phyloP scores from a whole-genome alignment of 208 protist genomes.

The Phytomonas sp. region DNA sequence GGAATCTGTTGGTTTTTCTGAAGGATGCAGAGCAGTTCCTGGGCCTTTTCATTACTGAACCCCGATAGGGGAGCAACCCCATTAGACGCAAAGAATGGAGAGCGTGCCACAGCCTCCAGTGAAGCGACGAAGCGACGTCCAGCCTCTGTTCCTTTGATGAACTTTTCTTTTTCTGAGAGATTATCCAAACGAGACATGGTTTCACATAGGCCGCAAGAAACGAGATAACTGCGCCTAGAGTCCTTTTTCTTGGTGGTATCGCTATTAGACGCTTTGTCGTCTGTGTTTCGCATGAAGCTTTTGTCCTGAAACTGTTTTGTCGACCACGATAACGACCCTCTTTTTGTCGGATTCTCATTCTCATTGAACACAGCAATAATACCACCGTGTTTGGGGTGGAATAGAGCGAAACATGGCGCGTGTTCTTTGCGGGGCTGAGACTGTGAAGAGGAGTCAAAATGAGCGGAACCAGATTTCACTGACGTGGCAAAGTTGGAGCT shows the following conservation, averaged over 20 bases:
- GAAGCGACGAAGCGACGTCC: conserved; percentile 20
- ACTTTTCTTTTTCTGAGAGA: conserved; percentile 18
- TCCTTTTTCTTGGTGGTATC: conserved; percentile 5
- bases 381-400: background rate
- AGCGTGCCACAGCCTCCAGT: conserved; percentile 15
- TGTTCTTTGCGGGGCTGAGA: background rate
- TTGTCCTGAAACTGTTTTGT: background rate
- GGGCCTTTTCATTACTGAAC: conserved; percentile 11
- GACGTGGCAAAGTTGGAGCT: background rate
- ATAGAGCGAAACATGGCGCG: background rate
- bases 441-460: background rate
- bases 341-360: background rate
- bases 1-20: conserved; percentile 14
- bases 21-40: conserved; percentile 14
- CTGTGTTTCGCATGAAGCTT: background rate
- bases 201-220: conserved; percentile 20
- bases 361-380: background rate
- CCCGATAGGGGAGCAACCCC: background rate
- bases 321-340: background rate
- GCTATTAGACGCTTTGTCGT: background rate
- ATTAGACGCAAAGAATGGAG: conserved; percentile 20
- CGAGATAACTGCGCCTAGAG: conserved; percentile 7
- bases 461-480: background rate
- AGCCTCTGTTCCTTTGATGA: conserved; percentile 23
- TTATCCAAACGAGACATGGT: conserved; percentile 21